These are phyloP conservation scores for Epichloe festucae DNA, from an alignment of 2,329 filamentous ascomycete species.

Conservation along the genomic window DNA sequence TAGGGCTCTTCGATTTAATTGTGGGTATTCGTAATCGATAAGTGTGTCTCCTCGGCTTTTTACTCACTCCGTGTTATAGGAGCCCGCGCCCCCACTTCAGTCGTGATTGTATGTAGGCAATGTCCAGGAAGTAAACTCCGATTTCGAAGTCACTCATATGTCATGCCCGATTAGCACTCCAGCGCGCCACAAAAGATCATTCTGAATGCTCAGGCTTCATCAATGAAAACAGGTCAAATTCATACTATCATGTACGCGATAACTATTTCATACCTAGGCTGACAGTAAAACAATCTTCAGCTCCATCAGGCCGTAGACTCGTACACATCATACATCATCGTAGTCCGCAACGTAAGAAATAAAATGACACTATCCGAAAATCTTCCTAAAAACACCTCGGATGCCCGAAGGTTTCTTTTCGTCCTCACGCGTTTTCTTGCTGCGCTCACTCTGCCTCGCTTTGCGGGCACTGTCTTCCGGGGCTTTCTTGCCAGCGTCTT, in stretches of 20 bases:
- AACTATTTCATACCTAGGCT: constrained; percentile 2
- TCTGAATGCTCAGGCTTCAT: not conserved
- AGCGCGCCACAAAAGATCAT: not conserved
- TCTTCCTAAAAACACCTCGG: constrained; percentile 23
- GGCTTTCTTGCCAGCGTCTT: not conserved
- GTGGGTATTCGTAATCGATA: constrained; percentile 1
- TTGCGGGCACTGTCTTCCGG: constrained; percentile 21
- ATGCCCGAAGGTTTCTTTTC: constrained; percentile 20
- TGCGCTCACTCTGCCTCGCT: constrained; percentile 22
- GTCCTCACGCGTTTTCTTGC: constrained; percentile 17
- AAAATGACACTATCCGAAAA: constrained; percentile 15
- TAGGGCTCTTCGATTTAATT: constrained; percentile 20
- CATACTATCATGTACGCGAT: not conserved
- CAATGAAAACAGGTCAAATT: not conserved
- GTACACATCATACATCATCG: constrained; percentile 7
- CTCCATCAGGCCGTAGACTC: not conserved
- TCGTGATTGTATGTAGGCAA: no score
- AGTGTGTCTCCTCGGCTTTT: not conserved
- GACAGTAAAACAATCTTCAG: constrained; percentile 6
- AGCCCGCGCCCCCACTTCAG: no score
- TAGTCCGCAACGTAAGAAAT: constrained; percentile 1
- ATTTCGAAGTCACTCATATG: no score
- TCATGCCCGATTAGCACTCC: no score
- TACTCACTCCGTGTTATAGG: no score
- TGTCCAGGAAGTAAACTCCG: no score